Evolutionary conservation across 2,329 filamentous ascomycete genomes (phyloP), one percentile per base, ranked within the genome.

Genomic region (Diaporthe caulivora): DNA sequence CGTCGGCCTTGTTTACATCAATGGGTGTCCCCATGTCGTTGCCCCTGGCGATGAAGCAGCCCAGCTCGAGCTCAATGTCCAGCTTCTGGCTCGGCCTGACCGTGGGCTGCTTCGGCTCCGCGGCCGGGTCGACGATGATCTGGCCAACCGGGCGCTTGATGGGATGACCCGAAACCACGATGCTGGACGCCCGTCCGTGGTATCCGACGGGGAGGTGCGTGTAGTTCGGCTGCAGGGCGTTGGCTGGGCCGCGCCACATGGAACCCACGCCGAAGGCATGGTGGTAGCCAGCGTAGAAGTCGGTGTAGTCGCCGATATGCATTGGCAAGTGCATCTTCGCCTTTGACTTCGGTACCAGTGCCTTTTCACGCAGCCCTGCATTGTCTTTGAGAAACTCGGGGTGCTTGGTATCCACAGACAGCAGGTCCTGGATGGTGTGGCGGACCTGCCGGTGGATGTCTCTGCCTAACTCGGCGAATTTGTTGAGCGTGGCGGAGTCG

Each of bases 231-330:
- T 95, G 92, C 31, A 97, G 85, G 0, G 93, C 93, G 78, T 94
- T 92, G 54, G 89, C 86, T 0, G 91, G 88, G 0, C 93, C 93
- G 55, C 94, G 90, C 83, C 96, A 95, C 75, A 96, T 87, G 15
- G 88, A 86, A 5, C 93, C 93, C 21, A 92, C 88, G 73, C 78
- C 76, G 83, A 91, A 92, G 24, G 94, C 94, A 83, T 97, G 94
- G 80, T 95, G 92, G 76, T 92, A 84, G 18, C 94, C 94, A 13
- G 92, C 94, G 80, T 94, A 97, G 84, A 97, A 97, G 82, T 97
- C 94, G 1, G 94, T 94, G 81, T 96, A 97, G 81, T 96, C 94
- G 34, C 93, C 92, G 77, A 96, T 94, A 71, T 87, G 86, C 89
- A 97, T 91, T 2, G 94, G 94, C 10, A 96, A 79, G 78, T 95